Conservation (phyloP, 1,284 basidiomycete genomes). For the Apiotrichum gracile region DNA sequence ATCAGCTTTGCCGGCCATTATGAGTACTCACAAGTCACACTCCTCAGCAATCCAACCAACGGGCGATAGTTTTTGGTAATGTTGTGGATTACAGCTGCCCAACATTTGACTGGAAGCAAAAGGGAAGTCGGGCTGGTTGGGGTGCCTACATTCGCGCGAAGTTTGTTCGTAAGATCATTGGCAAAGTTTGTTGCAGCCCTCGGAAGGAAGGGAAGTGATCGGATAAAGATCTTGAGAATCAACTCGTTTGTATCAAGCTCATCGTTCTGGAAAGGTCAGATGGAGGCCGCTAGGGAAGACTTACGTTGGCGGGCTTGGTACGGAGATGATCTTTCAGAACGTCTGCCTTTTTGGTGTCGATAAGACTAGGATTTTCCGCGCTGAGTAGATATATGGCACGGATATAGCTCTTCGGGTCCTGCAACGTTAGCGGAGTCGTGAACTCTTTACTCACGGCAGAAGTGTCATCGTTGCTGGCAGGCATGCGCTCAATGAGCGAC, state of each 20-base stretch:
- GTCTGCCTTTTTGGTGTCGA: constrained; percentile 35
- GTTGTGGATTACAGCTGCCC: constrained; percentile 74
- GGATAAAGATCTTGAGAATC: constrained; percentile 78
- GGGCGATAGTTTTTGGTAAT: constrained; percentile 78
- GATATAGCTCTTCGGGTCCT: constrained; percentile 38
- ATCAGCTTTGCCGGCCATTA: background rate
- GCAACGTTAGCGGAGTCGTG: background rate
- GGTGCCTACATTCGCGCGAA: constrained; percentile 82
- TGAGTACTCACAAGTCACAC: constrained; percentile 62
- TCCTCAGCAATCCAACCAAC: constrained; percentile 70
- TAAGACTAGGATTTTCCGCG: constrained; percentile 26
- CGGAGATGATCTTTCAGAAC: constrained; percentile 28
- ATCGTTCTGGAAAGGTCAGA: constrained; percentile 55
- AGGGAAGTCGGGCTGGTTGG: constrained; percentile 70
- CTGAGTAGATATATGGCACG: constrained; percentile 36
- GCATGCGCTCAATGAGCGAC: constrained; percentile 73
- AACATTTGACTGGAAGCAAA: constrained; percentile 61
- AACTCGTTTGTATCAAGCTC: constrained; percentile 77
- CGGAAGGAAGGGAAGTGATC: constrained; percentile 78
- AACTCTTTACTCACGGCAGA: constrained; percentile 23
- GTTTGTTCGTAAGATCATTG: constrained; percentile 67
- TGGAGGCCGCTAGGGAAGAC: background rate
- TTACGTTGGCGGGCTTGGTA: constrained; percentile 29
- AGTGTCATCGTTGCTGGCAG: constrained; percentile 57
- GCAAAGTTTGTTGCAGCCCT: constrained; percentile 80